Evolutionary conservation across 495 filamentous ascomycete genomes (phyloP), one percentile per base, ranked within the genome.

Genomic region (Penicillium arizonense): DNA sequence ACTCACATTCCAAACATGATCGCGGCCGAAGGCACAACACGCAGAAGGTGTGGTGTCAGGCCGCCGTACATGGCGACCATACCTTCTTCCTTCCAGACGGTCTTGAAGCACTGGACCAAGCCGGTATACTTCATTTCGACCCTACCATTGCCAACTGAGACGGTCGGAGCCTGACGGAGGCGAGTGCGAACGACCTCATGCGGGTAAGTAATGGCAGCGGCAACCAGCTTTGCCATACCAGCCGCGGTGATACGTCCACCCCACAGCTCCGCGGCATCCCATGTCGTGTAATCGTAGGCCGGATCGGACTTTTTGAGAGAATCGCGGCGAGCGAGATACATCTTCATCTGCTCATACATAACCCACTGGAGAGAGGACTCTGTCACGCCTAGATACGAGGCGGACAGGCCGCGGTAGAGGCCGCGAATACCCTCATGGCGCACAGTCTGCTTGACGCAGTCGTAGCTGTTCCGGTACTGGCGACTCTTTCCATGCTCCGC

Each of bases 1-100:
- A 55, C 68, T 61, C 59, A 96, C 78, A 91, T 91, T 64, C 90
- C 90, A 62, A 96, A 96, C 90, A 92, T 96, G 59, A 96, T 94
- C 44, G 87, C 90, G 13, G 91, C 91, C 52, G 88, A 92, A 3
- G 91, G 91, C 10, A 96, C 91, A 14, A 72, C 68, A 32, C 82
- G 70, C 26, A 85, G 59, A 67, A 84, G 70, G 57, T 85, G 81
- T 36, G 81, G 80, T 10, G 80, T 81, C 47, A 85, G 63, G 2
- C 82, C 82, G 5, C 81, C 82, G 55, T 85, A 84, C 49, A 85
- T 53, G 4, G 72, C 78, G 6, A 63, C 72, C 68, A 82, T 68
- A 10, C 81, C 80, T 62, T 84, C 81, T 50, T 85, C 79, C 54
- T 72, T 77, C 59, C 67, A 76, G 23, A 83, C 76, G 13, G 74